Conservation (phyloP, 148 eudicot genomes). For the Silene conica region DNA sequence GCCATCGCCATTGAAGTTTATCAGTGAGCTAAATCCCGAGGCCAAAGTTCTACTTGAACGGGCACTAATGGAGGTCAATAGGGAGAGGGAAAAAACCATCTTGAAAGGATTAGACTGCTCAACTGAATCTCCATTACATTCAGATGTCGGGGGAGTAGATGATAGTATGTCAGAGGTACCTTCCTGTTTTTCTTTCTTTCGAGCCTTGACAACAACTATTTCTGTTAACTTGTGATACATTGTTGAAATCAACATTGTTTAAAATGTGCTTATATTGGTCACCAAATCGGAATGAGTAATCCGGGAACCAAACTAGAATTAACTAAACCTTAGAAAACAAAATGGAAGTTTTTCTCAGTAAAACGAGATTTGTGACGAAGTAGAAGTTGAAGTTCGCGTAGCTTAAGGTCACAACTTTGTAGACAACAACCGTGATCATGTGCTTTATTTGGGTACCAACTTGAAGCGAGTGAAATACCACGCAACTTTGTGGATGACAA, state of each 20-base stretch:
- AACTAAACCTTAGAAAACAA: too few species aligned
- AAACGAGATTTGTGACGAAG: too few species aligned
- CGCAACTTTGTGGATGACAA: too few species aligned
- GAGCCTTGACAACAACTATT: too few species aligned
- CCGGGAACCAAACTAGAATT: too few species aligned
- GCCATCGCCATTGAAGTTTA: conserved; percentile 97
- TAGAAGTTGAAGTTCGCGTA: too few species aligned
- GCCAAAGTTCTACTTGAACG: conserved; percentile 75
- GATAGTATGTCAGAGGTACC: conserved; percentile 85
- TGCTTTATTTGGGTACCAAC: too few species aligned
- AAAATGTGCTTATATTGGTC: background rate
- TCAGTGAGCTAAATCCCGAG: conserved; percentile 81
- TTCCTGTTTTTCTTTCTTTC: conserved; percentile 7
- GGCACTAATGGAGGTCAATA: conserved; percentile 89
- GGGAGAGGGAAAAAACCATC: conserved; percentile 82
- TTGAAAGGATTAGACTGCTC: conserved; percentile 66
- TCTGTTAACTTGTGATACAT: background rate
- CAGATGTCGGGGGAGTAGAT: conserved; percentile 49
- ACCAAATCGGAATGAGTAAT: background rate
- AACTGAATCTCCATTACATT: conserved; percentile 58
- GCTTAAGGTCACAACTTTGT: too few species aligned
- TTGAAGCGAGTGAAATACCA: too few species aligned
- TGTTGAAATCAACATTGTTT: background rate
- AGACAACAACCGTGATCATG: too few species aligned
- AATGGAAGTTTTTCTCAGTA: too few species aligned